Evolutionary conservation across 177 flowering plant genomes (phyloP).

Genomic region (Vitis hybrid): DNA sequence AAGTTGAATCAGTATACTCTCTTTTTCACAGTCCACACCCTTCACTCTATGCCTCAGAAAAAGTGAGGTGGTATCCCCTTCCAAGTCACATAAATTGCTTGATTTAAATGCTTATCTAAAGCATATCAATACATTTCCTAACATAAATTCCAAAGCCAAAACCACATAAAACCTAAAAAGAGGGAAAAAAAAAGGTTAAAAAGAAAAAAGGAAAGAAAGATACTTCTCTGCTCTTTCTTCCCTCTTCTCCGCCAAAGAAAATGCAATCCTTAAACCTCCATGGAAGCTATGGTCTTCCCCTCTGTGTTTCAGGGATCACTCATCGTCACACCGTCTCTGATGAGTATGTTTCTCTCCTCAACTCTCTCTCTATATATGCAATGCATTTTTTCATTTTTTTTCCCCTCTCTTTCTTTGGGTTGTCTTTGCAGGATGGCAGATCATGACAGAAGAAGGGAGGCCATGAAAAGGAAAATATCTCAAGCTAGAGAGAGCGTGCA

Average conservation of each 20-base stretch:
- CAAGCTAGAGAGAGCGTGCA: conserved; percentile 12
- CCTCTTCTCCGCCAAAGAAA: conserved; percentile 1
- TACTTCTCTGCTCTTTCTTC: background rate
- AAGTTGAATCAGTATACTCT: no score
- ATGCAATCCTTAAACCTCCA: conserved; percentile 35
- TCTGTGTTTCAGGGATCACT: conserved; percentile 46
- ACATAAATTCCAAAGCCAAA: no score
- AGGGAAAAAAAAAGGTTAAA: no score
- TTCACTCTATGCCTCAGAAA: no score
- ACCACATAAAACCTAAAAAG: no score
- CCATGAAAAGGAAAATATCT: conserved; percentile 39
- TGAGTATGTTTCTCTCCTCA: conserved; percentile 22
- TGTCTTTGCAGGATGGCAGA: conserved; percentile 42
- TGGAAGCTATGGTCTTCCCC: conserved; percentile 40
- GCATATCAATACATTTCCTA: no score
- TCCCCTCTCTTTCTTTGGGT: background rate
- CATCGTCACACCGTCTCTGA: conserved; percentile 24
- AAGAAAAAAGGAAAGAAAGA: no score
- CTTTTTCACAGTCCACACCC: no score
- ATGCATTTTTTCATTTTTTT: background rate
- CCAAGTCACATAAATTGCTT: no score
- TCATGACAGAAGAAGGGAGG: conserved; percentile 51
- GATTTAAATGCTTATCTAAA: no score
- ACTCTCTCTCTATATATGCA: background rate
- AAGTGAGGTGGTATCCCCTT: no score